Evolutionary conservation across 441 rosid species (phyloP), one percentile per base, ranked within the genome.

Genomic region (Capsella rubella): DNA sequence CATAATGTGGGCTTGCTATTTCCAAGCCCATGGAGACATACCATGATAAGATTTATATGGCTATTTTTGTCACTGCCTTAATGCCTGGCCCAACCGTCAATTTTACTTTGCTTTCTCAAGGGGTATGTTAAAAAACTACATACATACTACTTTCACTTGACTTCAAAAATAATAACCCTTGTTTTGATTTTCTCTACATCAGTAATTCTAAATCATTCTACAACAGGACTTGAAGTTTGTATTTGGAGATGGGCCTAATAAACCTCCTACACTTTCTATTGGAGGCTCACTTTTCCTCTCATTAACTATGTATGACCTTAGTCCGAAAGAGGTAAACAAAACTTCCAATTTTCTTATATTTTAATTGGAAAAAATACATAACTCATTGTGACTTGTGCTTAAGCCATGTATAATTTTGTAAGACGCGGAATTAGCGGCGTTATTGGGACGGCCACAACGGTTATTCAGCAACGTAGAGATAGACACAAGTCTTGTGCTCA

Each of bases 1-100:
- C 90, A 87, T 55, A 85, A 85, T 83, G 85, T 8, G 89, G 95
- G 2, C 62, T 80, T 32, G 90, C 89, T 11, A 46, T 87, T 69
- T 82, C 90, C 43, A 81, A 71, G 27, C 84, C 87, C 16, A 88
- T 85, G 91, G 89, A 88, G 76, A 76, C 40, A 31, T 76, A 76
- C 21, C 86, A 83, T 0, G 11, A 39, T 5, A 88, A 83, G 75
- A 65, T 88, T 73, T 61, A 68, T n/a, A 76, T 73, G 8, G 85
- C 86, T 12, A 82, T 88, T 67, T 90, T 83, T 47, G 67, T 84
- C 18, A 55, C 81, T 43, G 89, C 93, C 27, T 0, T 4, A 0
- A 85, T 86, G 95, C 87, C 84, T 27, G 91, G 85, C 3, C 93
- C 84, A 1, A 64, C 69, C 27, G 84, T 85, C 67, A 69, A 76